Evolutionary conservation across 2,329 filamentous ascomycete species (phyloP), one percentile per base, ranked within the genome.

Genomic region (Colletotrichum caudatum): DNA sequence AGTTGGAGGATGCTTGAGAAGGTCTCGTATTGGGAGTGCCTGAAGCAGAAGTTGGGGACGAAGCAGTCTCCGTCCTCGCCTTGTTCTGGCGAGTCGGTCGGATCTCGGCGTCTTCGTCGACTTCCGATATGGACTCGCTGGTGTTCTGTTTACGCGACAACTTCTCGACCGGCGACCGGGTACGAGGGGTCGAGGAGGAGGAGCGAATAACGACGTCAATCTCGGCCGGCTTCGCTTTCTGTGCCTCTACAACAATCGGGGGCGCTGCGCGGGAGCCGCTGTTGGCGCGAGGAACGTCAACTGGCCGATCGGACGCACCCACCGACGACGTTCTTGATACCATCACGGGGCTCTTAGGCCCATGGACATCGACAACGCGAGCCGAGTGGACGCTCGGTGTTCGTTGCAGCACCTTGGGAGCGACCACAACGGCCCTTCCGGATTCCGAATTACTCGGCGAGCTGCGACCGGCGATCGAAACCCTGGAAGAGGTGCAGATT

Each of bases 301-400:
- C 78, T 18, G 82, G 76, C n/a, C 83, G 80, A 44, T 87, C 85
- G 16, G 78, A 74, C 2, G 81, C 78, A 29, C 88, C 86, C 1
- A 84, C 74, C 0, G 86, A 89, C 37, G 81, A 84, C 56, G 83
- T 80, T 48, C 85, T 83, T n/a, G 87, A 88, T 53, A 81, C 81
- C 12, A 79, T 76, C 18, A 78, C 79, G 16, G 87, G 86, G 73
- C 86, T 89, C 73, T 85, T 86, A 26, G 86, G 86, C 14, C 82
- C 83, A 11, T 84, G 75, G 6, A 90, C 88, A 46, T 90, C 88
- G 35, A 90, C 87, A 46, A 90, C 81, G n/a, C 88, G 86, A 46
- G 87, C 85, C 3, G 88, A 90, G 72, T 85, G 85, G 23, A 88
- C 81, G 74, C 87, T 89, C 3, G 85, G 80, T 5, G 84, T 82